Conservation (phyloP, 2,329 filamentous ascomycete genomes). For the Epichloe aotearoae region DNA sequence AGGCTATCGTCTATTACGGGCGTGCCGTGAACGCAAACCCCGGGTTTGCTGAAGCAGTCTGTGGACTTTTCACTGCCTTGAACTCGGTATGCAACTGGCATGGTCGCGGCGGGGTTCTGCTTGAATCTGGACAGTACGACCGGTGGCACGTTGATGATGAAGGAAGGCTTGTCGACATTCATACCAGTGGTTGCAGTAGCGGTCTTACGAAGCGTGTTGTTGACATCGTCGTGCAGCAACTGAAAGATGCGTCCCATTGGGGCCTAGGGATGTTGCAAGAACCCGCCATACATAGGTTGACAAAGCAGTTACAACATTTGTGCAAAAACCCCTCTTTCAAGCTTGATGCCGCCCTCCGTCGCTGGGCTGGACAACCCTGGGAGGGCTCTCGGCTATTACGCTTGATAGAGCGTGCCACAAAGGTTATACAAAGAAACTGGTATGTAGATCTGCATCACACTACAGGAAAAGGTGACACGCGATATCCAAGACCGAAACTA, state of each 20-base stretch:
- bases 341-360: constrained; percentile 27
- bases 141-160: constrained; percentile 85
- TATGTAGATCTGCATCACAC: constrained; percentile 70
- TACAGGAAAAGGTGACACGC: constrained; percentile 36
- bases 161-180: constrained; percentile 70
- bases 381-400: constrained; percentile 79
- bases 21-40: constrained; percentile 85
- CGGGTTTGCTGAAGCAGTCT: constrained; percentile 93
- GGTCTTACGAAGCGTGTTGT: constrained; percentile 87
- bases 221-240: constrained; percentile 78
- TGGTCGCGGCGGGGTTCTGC: constrained; percentile 71
- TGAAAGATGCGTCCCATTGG: constrained; percentile 77
- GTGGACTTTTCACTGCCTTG: constrained; percentile 82
- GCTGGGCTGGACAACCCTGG: constrained; percentile 66
- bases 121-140: constrained; percentile 62
- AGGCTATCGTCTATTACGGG: constrained; percentile 86
- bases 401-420: constrained; percentile 73
- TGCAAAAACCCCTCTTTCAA: constrained; percentile 23
- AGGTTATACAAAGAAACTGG: constrained; percentile 68
- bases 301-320: constrained; percentile 30
- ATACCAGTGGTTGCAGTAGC: constrained; percentile 43
- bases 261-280: constrained; percentile 57
- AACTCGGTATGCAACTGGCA: constrained; percentile 96
- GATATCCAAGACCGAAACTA: constrained; percentile 61
- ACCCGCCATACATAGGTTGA: constrained; percentile 36